Evolutionary conservation across 75 land plant species (phyloP), one percentile per base, ranked within the genome.

Genomic region (Azolla pinnata): DNA sequence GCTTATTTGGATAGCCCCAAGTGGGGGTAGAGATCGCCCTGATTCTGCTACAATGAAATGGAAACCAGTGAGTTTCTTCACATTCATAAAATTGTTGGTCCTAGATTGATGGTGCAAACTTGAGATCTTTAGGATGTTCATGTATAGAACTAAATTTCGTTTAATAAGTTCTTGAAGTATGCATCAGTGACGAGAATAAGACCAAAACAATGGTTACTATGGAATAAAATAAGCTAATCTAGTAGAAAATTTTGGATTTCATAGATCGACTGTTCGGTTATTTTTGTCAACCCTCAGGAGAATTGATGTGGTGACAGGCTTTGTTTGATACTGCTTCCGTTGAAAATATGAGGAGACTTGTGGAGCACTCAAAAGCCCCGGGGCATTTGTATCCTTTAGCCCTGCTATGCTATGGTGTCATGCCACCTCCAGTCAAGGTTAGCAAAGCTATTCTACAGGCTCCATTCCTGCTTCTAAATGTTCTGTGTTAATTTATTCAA

Each of bases 21-120:
- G 97, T 82, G 97, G 97, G 58, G 97, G 97, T 18, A 81, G 97
- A 40, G 97, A 91, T 62, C 88, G 97, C 2, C 88, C 88, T 10
- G 82, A 91, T 68, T 78, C 97, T 8, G 44, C 33, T 4, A 81
- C 91, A n/a, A 66, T 56, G 45, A 88, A 82, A 60, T 87, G 92
- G 88, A 40, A 45, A 54, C 97, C 97, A n/a, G 97, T 91, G 76
- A 67, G 92, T 44, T 38, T 38, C 42, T 38, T 38, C 42, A 8
- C 14, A 14, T 8, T 38, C 42, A 38, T 8, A 38, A 38, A 14
- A 38, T 14, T 14, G 14, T 38, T 38, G 42, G 42, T 8, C 7
- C 12, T 8, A 8, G 7, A 14, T 8, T 38, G 42, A 7, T 51
- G 54, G 31, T 24, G 42, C 42, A 38, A 8, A 38, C 14, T 8